Percentiles rank a stretch among this genome's conserved stretches.
These are phyloP conservation scores for Ziziphus jujuba DNA, from an alignment of 306 rosid species.

Conservation along the genomic window DNA sequence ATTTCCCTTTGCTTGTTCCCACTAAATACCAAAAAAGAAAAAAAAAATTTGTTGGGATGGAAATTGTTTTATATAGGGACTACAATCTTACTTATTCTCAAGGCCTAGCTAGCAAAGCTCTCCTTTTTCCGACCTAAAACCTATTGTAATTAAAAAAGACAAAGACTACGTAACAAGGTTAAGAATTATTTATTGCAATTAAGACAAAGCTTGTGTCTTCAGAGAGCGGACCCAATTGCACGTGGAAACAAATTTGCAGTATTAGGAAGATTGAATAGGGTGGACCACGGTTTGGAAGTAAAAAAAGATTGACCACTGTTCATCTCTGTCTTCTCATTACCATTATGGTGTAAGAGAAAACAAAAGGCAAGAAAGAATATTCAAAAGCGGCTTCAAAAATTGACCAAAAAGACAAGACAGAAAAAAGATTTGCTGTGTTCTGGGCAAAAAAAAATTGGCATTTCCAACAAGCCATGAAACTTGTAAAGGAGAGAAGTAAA, in stretches of 20 bases:
- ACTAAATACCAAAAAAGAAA: too few species aligned
- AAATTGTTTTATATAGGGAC: too few species aligned
- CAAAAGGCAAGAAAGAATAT: conserved; percentile 26
- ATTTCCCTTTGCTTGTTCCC: too few species aligned
- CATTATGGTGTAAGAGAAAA: conserved; percentile 29
- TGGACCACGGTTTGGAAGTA: neutral
- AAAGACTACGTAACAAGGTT: too few species aligned
- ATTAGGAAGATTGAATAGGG: neutral
- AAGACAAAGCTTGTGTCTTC: too few species aligned
- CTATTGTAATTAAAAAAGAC: too few species aligned
- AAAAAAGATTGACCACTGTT: neutral
- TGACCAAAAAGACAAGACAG: conserved; percentile 34
- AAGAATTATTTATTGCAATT: too few species aligned
- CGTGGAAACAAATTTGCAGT: neutral
- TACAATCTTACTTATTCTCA: too few species aligned
- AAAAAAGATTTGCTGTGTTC: conserved; percentile 33
- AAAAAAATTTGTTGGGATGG: too few species aligned
- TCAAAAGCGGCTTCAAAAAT: conserved; percentile 30
- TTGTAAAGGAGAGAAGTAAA: conserved; percentile 16
- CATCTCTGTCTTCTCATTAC: conserved; percentile 15
- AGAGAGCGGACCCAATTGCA: too few species aligned
- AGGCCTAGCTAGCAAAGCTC: too few species aligned
- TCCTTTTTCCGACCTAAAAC: too few species aligned
- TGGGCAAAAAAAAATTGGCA: conserved; percentile 18
- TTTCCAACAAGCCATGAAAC: conserved; percentile 43